phyloP scores from a whole-genome alignment of 1,284 basidiomycete genomes.

The Trichosporon sp. region DNA sequence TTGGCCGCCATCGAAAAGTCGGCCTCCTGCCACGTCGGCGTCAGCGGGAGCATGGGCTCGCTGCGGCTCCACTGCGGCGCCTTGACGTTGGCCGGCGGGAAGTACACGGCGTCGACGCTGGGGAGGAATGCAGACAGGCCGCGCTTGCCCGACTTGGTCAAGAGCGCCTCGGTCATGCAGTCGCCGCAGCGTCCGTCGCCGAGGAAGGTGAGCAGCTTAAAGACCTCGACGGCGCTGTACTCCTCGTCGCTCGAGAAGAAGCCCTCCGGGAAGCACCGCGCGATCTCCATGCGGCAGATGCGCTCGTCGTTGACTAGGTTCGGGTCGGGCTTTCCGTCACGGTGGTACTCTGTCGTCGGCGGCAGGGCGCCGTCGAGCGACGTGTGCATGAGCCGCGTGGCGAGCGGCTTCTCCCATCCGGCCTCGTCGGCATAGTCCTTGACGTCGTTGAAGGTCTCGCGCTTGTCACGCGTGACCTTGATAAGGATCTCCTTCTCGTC shows the following conservation, averaged over 20 bases:
- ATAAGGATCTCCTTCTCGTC: constrained; percentile 8
- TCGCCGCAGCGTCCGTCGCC: constrained; percentile 40
- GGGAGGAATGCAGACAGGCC: constrained; percentile 47
- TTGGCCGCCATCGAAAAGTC: constrained; percentile 27
- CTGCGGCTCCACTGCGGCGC: constrained; percentile 23
- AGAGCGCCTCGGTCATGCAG: constrained; percentile 43
- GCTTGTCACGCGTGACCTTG: constrained; percentile 10
- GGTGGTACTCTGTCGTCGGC: background rate
- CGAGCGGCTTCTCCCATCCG: constrained; percentile 29
- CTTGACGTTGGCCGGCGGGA: constrained; percentile 12
- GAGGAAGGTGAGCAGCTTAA: constrained; percentile 39
- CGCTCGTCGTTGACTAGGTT: background rate
- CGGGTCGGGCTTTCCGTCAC: background rate
- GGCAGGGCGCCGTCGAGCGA: background rate
- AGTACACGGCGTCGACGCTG: constrained; percentile 14
- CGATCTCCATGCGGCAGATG: constrained; percentile 11
- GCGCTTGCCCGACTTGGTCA: constrained; percentile 35
- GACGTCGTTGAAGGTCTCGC: constrained; percentile 31
- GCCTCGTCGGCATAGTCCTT: constrained; percentile 19
- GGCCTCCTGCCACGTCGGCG: constrained; percentile 25
- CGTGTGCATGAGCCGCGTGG: constrained; percentile 19
- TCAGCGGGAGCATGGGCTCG: constrained; percentile 36
- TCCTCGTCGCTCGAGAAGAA: constrained; percentile 24
- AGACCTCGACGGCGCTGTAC: constrained; percentile 29
- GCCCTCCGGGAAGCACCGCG: constrained; percentile 29